Percentiles rank a stretch among this genome's conserved stretches.
Evolutionary conservation across 1,284 basidiomycete species (phyloP).

Genomic region (Pseudomicrostroma phylloplanum): DNA sequence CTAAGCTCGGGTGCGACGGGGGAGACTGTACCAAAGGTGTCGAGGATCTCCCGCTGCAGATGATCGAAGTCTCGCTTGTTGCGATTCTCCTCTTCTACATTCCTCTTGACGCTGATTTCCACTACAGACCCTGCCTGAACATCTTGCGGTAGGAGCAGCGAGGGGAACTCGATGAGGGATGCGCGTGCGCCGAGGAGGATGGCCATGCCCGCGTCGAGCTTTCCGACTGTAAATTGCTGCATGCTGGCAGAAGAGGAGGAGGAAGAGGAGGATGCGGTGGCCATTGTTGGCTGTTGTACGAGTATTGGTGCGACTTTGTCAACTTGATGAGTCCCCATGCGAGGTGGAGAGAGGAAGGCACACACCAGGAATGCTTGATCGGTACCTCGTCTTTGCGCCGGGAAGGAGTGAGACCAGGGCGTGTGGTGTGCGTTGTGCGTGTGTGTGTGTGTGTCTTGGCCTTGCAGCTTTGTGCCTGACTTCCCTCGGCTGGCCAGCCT

Average conservation of each 20-base stretch:
- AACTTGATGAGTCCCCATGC: neutral
- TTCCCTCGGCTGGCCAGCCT: too few species aligned
- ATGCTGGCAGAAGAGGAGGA: neutral
- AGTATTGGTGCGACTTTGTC: conserved; percentile 1
- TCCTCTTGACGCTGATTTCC: conserved; percentile 44
- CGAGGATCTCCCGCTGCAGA: conserved; percentile 46
- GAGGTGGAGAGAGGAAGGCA: too few species aligned
- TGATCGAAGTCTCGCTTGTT: conserved; percentile 40
- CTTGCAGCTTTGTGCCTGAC: too few species aligned
- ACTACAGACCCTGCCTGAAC: conserved; percentile 46
- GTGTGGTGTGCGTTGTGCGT: too few species aligned
- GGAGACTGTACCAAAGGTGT: conserved; percentile 36
- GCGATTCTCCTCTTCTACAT: conserved; percentile 37
- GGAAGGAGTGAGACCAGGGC: too few species aligned
- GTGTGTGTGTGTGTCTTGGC: too few species aligned
- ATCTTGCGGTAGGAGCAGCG: conserved; percentile 43
- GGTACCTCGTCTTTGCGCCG: too few species aligned
- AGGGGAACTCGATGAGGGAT: conserved; percentile 50
- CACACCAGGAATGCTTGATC: too few species aligned
- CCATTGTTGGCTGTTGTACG: neutral
- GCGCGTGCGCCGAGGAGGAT: conserved; percentile 50
- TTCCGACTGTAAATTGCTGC: conserved; percentile 44
- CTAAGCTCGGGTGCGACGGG: conserved; percentile 39
- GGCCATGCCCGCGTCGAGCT: conserved; percentile 49
- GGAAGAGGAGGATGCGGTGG: neutral